These are phyloP conservation scores for Metschnikowia lunata DNA, from an alignment of 805 yeast genomes.

Conservation along the genomic window DNA sequence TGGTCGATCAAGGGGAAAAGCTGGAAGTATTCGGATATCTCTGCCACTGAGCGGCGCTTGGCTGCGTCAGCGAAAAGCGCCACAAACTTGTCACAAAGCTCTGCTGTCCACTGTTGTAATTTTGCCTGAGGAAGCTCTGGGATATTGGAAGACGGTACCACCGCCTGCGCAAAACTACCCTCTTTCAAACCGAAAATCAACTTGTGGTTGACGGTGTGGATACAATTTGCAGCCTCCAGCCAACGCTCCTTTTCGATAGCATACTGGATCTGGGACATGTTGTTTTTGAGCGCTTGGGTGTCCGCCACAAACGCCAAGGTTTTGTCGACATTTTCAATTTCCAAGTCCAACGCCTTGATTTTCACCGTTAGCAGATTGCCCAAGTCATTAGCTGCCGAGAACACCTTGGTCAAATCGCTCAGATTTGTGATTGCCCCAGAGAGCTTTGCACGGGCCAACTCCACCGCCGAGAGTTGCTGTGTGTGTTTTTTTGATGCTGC, in stretches of 20 bases:
- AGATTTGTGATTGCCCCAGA: slow-evolving; percentile 57
- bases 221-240: slow-evolving; percentile 72
- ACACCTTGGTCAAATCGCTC: slow-evolving; percentile 47
- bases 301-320: slow-evolving; percentile 62
- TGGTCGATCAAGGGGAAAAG: slow-evolving; percentile 83
- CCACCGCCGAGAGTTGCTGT: slow-evolving; percentile 45
- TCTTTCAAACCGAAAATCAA: slow-evolving; percentile 51
- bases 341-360: slow-evolving; percentile 66
- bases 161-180: slow-evolving; percentile 71
- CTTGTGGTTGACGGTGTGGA: slow-evolving; percentile 34
- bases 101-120: slow-evolving; percentile 53
- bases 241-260: slow-evolving; percentile 69
- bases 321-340: slow-evolving; percentile 57
- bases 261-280: slow-evolving; percentile 59
- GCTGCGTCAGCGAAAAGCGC: slow-evolving; percentile 72
- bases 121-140: slow-evolving; percentile 71
- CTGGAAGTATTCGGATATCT: slow-evolving; percentile 74
- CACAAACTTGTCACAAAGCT: slow-evolving; percentile 54
- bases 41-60: slow-evolving; percentile 54
- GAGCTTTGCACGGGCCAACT: slow-evolving; percentile 58
- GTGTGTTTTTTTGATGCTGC: slow-evolving; percentile 29
- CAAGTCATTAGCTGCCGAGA: slow-evolving; percentile 57
- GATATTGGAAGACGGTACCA: slow-evolving; percentile 81
- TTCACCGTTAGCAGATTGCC: slow-evolving; percentile 66
- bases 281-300: slow-evolving; percentile 61